These are phyloP conservation scores for Suillus cothurnatus DNA, from an alignment of 768 basidiomycete species.

Conservation along the genomic window DNA sequence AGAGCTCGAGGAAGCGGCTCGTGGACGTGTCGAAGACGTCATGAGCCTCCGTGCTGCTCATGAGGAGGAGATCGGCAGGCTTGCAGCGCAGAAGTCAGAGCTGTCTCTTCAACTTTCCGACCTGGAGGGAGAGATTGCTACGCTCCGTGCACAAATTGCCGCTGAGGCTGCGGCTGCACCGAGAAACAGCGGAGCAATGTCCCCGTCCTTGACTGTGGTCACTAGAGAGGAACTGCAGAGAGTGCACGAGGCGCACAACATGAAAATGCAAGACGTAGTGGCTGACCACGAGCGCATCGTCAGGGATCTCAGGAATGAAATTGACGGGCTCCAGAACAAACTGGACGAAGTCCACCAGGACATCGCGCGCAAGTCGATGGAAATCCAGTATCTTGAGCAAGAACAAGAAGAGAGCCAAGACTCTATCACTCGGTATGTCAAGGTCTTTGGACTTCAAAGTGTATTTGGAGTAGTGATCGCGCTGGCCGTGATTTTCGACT, in stretches of 20 bases:
- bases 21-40: conserved; percentile 69
- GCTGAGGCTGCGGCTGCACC: conserved; percentile 47
- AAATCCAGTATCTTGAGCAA: conserved; percentile 77
- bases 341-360: conserved; percentile 61
- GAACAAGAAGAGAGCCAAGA: conserved; percentile 79
- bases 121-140: conserved; percentile 76
- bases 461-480: conserved; percentile 53
- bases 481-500: conserved; percentile 57
- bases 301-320: conserved; percentile 54
- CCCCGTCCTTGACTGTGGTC: conserved; percentile 44
- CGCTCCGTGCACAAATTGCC: conserved; percentile 54
- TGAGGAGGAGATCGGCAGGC: conserved; percentile 57
- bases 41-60: conserved; percentile 60
- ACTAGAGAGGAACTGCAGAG: conserved; percentile 77
- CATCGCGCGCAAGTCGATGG: conserved; percentile 72
- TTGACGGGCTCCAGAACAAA: conserved; percentile 52
- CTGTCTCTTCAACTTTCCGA: conserved; percentile 67
- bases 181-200: conserved; percentile 54
- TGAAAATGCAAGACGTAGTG: conserved; percentile 75
- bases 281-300: conserved; percentile 64
- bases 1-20: conserved; percentile 78
- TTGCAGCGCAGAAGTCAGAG: conserved; percentile 64
- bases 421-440: conserved; percentile 77
- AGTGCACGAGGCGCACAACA: conserved; percentile 83
- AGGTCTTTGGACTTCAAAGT: conserved; percentile 59